Conservation (phyloP, 1,139 yeast genomes). For the Suhomyces panamericanus region DNA sequence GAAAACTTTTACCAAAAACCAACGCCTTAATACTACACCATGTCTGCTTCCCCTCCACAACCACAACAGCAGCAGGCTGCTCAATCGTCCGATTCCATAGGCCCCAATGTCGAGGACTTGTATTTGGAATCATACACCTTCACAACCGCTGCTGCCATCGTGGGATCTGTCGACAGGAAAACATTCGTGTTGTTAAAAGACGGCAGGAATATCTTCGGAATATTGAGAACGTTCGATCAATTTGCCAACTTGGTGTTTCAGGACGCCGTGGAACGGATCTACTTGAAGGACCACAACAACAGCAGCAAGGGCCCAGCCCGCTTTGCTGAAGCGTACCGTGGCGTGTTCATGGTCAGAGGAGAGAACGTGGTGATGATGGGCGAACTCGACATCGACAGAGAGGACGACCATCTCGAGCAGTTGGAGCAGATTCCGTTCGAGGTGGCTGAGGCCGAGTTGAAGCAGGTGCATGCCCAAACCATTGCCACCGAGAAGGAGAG, state of each 20-base stretch:
- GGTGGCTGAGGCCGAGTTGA: conserved; percentile 54
- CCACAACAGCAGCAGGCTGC: conserved; percentile 13
- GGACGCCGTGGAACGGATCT: conserved; percentile 85
- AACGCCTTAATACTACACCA: conserved; percentile 2
- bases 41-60: conserved; percentile 11
- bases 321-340: conserved; percentile 76
- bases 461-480: conserved; percentile 36
- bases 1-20: conserved; percentile 9
- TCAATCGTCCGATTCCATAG: conserved; percentile 18
- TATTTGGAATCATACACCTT: conserved; percentile 76
- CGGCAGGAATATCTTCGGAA: conserved; percentile 86
- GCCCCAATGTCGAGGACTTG: conserved; percentile 49
- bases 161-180: conserved; percentile 89
- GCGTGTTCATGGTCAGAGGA: conserved; percentile 90
- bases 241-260: conserved; percentile 91
- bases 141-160: conserved; percentile 95
- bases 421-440: conserved; percentile 61
- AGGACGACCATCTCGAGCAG: conserved; percentile 65
- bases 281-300: conserved; percentile 40
- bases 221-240: conserved; percentile 92
- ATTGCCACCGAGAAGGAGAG: conserved; percentile 47
- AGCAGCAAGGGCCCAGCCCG: conserved; percentile 33
- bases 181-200: conserved; percentile 86
- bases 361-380: conserved; percentile 97
- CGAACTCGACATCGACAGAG: conserved; percentile 86